Conservation (phyloP, 768 basidiomycete species). For the Mycena kentingensis region DNA sequence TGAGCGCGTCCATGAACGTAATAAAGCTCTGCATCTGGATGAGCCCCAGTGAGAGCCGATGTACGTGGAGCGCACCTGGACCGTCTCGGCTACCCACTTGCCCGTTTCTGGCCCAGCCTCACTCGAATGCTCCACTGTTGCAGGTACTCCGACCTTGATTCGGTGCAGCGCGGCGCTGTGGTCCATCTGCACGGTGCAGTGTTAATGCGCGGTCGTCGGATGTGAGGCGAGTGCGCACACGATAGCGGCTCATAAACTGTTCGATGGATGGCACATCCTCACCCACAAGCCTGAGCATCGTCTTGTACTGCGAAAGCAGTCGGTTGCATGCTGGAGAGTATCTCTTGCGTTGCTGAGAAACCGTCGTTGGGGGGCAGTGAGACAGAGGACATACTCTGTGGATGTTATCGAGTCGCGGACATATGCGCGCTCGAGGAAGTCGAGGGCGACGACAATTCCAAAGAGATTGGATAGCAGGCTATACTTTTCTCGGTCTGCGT, state of each 20-base stretch:
- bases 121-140: slow-evolving; percentile 93
- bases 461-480: slow-evolving; percentile 89
- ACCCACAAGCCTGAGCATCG: slow-evolving; percentile 93
- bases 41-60: neutral
- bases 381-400: slow-evolving; percentile 68
- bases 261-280: slow-evolving; percentile 85
- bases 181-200: slow-evolving; percentile 67
- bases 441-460: slow-evolving; percentile 86
- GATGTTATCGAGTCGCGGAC: slow-evolving; percentile 90
- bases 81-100: slow-evolving; percentile 98
- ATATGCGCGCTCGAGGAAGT: slow-evolving; percentile 95
- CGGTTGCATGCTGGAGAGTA: slow-evolving; percentile 96
- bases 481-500: slow-evolving; percentile 86
- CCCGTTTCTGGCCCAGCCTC: slow-evolving; percentile 91
- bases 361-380: neutral
- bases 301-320: slow-evolving; percentile 96
- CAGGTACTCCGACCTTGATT: slow-evolving; percentile 90
- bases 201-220: neutral
- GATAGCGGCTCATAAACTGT: slow-evolving; percentile 87
- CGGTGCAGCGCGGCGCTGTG: slow-evolving; percentile 90
- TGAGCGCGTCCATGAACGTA: slow-evolving; percentile 97
- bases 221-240: slow-evolving; percentile 47
- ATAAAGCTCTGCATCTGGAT: slow-evolving; percentile 78
- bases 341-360: slow-evolving; percentile 56
- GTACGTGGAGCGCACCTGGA: slow-evolving; percentile 60